Conservation (phyloP, 495 filamentous ascomycete species). For the Sporormia fimetaria region DNA sequence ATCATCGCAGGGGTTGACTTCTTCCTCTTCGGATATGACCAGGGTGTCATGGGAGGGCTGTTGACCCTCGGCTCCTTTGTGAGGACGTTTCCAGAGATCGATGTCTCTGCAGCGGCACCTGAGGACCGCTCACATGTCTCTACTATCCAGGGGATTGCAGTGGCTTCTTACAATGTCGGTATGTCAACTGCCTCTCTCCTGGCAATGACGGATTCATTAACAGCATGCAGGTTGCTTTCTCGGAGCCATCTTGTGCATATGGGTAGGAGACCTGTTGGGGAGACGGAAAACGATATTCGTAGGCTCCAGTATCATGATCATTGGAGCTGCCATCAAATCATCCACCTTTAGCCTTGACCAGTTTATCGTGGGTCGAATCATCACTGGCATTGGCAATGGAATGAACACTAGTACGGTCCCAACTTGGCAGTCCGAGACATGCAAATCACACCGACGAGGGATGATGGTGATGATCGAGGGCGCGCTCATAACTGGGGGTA, state of each 20-base stretch:
- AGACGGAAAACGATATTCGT: conserved; percentile 59
- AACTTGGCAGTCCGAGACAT: conserved; percentile 28
- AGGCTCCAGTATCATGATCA: conserved; percentile 58
- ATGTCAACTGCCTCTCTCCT: too few species aligned
- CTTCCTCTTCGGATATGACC: too few species aligned
- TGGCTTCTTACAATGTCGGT: conserved; percentile 62
- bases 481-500: conserved; percentile 28
- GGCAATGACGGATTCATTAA: too few species aligned
- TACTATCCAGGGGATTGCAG: conserved; percentile 38
- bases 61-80: conserved; percentile 28
- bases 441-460: conserved; percentile 30
- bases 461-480: conserved; percentile 33
- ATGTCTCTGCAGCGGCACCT: conserved; percentile 23
- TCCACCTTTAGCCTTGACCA: conserved; percentile 50
- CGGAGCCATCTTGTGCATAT: conserved; percentile 57
- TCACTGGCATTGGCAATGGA: conserved; percentile 59
- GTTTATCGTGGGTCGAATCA: conserved; percentile 51
- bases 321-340: conserved; percentile 58
- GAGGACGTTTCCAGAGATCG: conserved; percentile 28
- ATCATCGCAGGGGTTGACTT: conserved; percentile 59
- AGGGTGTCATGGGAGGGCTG: conserved; percentile 31
- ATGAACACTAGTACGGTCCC: conserved; percentile 41
- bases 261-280: conserved; percentile 59
- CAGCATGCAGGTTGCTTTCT: too few species aligned
- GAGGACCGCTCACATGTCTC: conserved; percentile 24